phyloP scores from a whole-genome alignment of 805 yeast genomes.

The Brettanomyces anomalus region DNA sequence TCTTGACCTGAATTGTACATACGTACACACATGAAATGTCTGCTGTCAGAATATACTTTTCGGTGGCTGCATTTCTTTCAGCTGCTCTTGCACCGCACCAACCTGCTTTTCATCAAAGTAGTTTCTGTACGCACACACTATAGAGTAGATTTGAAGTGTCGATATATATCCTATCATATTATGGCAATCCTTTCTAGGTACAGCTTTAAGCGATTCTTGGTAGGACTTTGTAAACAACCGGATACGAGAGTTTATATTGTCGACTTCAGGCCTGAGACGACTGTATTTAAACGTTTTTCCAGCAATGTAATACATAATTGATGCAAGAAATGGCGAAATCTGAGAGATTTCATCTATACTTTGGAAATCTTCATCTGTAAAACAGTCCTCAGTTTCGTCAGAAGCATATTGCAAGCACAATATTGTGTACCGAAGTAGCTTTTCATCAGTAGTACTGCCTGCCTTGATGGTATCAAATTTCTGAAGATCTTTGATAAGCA shows the following conservation, averaged over 20 bases:
- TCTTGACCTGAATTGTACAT: too few relatives aligned
- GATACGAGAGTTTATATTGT: constrained; percentile 12
- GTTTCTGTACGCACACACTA: constrained; percentile 9
- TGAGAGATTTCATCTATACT: not conserved
- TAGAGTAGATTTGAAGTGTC: constrained; percentile 7
- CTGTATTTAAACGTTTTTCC: constrained; percentile 10
- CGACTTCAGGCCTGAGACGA: constrained; percentile 8
- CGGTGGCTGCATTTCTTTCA: too few relatives aligned
- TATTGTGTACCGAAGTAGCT: not conserved
- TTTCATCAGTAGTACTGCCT: not conserved
- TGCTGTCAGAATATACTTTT: too few relatives aligned
- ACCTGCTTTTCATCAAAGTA: constrained; percentile 4
- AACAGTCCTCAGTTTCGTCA: not conserved
- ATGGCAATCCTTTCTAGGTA: not conserved
- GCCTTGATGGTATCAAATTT: not conserved
- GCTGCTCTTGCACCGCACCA: not conserved
- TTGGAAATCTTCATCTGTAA: not conserved
- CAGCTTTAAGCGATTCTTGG: constrained; percentile 8
- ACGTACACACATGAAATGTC: too few relatives aligned
- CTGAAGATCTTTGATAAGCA: constrained; percentile 9
- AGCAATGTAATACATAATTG: constrained; percentile 17
- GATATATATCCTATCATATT: constrained; percentile 11
- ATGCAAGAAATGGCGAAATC: constrained; percentile 16
- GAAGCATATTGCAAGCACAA: not conserved
- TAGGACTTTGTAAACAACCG: constrained; percentile 14